phyloP scores from a whole-genome alignment of 106 monocot species.

The Allium fistulosum region DNA sequence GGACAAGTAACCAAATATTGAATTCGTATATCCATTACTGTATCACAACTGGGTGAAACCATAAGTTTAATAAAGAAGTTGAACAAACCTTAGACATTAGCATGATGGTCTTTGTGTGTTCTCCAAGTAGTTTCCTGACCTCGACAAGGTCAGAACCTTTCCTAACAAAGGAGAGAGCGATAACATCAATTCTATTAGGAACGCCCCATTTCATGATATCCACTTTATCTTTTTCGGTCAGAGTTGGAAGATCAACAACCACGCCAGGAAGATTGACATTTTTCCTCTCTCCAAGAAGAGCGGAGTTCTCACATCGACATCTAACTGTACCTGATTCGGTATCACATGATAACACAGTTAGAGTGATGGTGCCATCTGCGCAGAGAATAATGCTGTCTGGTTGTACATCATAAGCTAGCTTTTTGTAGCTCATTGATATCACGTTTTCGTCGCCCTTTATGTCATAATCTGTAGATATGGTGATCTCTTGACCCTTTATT shows the following conservation, averaged over 20 bases:
- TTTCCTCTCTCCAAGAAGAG: constrained; percentile 84
- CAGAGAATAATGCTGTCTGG: constrained; percentile 78
- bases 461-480: constrained; percentile 66
- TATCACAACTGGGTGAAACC: neutral
- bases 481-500: constrained; percentile 80
- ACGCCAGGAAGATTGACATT: constrained; percentile 90
- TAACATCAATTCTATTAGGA: constrained; percentile 82
- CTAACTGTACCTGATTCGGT: constrained; percentile 59
- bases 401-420: constrained; percentile 73
- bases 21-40: neutral
- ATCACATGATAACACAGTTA: constrained; percentile 77
- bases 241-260: constrained; percentile 80
- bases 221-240: constrained; percentile 84
- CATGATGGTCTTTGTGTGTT: constrained; percentile 59
- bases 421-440: constrained; percentile 94
- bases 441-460: constrained; percentile 68
- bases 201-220: constrained; percentile 89
- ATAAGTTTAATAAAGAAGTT: neutral
- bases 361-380: constrained; percentile 80
- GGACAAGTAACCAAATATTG: neutral
- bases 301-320: constrained; percentile 78
- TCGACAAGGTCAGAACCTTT: constrained; percentile 87
- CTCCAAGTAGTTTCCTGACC: constrained; percentile 74
- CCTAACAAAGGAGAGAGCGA: constrained; percentile 85
- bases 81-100: constrained; percentile 87